Base-by-base conservation (phyloP, 225 moss, liverwort and hornwort species). In the Physcomitrium patens region DNA sequence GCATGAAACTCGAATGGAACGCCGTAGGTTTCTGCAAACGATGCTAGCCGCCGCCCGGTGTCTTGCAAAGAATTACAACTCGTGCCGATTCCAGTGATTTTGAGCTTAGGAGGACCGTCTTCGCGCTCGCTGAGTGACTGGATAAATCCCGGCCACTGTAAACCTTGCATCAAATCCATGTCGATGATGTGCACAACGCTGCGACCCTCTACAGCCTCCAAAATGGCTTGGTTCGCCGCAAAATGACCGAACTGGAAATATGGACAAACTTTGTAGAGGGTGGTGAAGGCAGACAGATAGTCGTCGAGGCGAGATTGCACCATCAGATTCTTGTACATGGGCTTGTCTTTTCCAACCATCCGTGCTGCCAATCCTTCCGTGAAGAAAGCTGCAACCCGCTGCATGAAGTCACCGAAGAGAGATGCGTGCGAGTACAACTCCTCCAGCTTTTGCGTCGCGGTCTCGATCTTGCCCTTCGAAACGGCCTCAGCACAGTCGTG, bases 231-330 rank as follows among this genome's bases (percentile, higher is more conserved):
- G 45, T 96, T 96, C 5, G 96, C 94, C 1, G 96, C 94, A 78
- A 96, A 94, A 68, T 96, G 96, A 6, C 94, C 94, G 41, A 96
- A 96, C 81, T 92, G 91, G 71, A 96, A 91, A 68, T 91, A 96
- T 0, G 96, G 96, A 22, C 91, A 85, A 2, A 92, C 90, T 63
- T 89, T 92, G 92, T 96, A 92, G 11, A 96, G 87, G 1, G 88
- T 87, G 10, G 94, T 91, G 79, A 96, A 92, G n/a, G 94, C 92
- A 16, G 90, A 86, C 20, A 92, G 84, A 75, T 85, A 87, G 37
- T 94, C 89, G 10, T 86, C 91, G 2, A 81, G 73, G 14, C 88
- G 81, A 2, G 88, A 88, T 60, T 88, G 89, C 12, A 66, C 46
- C 92, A 92, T 92, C 48, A 94, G 65, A 2, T 67, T 68, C 49